These are phyloP conservation scores for Floccularia luteovirens DNA, from an alignment of 768 basidiomycete genomes.

Conservation along the genomic window DNA sequence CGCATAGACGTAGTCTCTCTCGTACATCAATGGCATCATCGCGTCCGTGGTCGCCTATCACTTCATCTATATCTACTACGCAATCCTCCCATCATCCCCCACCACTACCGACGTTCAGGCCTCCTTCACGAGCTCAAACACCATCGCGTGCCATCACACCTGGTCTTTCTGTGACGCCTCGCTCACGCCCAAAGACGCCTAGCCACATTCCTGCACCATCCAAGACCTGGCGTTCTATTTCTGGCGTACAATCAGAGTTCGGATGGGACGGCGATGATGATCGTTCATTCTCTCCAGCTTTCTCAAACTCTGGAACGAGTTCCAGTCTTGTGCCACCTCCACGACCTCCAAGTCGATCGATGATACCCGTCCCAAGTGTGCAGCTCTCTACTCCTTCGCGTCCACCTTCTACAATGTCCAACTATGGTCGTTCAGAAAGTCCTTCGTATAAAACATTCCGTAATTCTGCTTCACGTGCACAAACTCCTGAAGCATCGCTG, in stretches of 20 bases:
- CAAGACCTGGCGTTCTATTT: conserved; percentile 38
- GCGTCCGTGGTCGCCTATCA: conserved; percentile 73
- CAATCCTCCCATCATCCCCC: conserved; percentile 38
- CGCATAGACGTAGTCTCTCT: conserved; percentile 59
- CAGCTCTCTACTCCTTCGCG: conserved; percentile 65
- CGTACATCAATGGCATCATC: conserved; percentile 73
- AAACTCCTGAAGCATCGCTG: conserved; percentile 62
- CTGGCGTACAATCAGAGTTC: conserved; percentile 35
- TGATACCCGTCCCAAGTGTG: conserved; percentile 74
- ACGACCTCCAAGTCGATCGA: conserved; percentile 76
- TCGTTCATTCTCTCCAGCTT: conserved; percentile 60
- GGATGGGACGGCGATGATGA: conserved; percentile 41
- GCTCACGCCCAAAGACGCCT: conserved; percentile 72
- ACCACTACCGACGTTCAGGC: conserved; percentile 31
- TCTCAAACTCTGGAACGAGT: conserved; percentile 37
- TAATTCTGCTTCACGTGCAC: conserved; percentile 38
- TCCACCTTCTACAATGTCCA: conserved; percentile 66
- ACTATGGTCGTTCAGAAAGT: conserved; percentile 47
- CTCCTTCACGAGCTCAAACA: conserved; percentile 56
- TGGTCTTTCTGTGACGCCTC: conserved; percentile 36
- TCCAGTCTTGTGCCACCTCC: conserved; percentile 41
- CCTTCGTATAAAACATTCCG: conserved; percentile 38
- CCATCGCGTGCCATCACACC: conserved; percentile 36
- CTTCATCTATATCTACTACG: conserved; percentile 64
- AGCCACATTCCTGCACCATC: conserved; percentile 70